Conservation (phyloP, 2,329 filamentous ascomycete species). For the Dactylellina sp. region DNA sequence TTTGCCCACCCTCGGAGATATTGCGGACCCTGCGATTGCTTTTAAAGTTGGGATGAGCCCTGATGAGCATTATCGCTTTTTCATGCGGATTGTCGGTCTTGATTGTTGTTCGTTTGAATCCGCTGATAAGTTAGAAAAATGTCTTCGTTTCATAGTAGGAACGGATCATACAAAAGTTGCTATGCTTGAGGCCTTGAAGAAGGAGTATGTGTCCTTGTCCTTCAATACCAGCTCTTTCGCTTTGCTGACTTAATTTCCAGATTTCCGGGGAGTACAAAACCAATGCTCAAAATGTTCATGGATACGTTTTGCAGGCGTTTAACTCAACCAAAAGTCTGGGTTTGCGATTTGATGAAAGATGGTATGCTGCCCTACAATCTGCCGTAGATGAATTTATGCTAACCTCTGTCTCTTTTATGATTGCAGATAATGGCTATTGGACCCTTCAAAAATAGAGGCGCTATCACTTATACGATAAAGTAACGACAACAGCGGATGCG, state of each 20-base stretch:
- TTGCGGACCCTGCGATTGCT: not conserved
- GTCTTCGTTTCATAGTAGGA: constrained; percentile 68
- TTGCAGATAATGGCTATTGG: not conserved
- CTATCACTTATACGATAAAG: no score
- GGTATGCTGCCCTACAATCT: not conserved
- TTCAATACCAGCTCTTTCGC: not conserved
- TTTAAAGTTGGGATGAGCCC: not conserved
- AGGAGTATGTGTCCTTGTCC: constrained; percentile 66
- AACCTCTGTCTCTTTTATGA: not conserved
- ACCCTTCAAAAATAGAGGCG: not conserved
- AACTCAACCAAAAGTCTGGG: not conserved
- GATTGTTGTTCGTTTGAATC: not conserved
- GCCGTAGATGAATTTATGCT: not conserved
- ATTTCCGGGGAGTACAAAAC: constrained; percentile 20
- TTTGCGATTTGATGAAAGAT: constrained; percentile 15
- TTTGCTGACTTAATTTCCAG: not conserved
- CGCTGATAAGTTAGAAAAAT: not conserved
- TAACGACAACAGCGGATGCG: no score
- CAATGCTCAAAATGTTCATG: constrained; percentile 30
- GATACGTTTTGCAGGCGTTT: constrained; percentile 20
- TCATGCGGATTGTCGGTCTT: constrained; percentile 10
- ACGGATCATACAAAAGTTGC: constrained; percentile 80
- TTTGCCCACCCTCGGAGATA: not conserved
- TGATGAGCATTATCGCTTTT: constrained; percentile 5
- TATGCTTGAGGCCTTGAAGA: constrained; percentile 79